phyloP scores from a whole-genome alignment of 2,329 filamentous ascomycete species.

The Madurella fahalii region DNA sequence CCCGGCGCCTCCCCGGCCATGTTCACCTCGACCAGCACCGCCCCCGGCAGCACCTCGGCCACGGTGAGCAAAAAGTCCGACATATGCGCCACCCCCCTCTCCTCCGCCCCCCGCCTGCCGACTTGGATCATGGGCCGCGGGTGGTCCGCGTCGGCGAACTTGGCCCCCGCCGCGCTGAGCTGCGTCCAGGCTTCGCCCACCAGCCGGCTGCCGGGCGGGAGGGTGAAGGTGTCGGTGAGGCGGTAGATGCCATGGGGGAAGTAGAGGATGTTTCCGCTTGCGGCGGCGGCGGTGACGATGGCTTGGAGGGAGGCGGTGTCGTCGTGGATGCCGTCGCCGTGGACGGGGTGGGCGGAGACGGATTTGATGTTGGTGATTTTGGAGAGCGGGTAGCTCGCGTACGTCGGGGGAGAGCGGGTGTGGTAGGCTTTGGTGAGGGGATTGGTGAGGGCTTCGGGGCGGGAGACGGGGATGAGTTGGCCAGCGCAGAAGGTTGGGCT shows the following conservation, averaged over 20 bases:
- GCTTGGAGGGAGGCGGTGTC: slow-evolving; percentile 6
- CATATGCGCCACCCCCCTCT: slow-evolving; percentile 61
- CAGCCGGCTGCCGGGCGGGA: slow-evolving; percentile 59
- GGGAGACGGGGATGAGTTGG: no score
- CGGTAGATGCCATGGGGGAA: slow-evolving; percentile 28
- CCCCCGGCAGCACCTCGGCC: slow-evolving; percentile 53
- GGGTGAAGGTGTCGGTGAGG: slow-evolving; percentile 46
- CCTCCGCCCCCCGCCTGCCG: slow-evolving; percentile 55
- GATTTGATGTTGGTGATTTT: no score
- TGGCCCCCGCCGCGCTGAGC: slow-evolving; percentile 54
- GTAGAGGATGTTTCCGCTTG: slow-evolving; percentile 28
- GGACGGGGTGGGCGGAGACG: no score
- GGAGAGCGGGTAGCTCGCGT: no score
- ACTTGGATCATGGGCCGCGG: slow-evolving; percentile 62
- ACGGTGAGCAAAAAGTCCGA: slow-evolving; percentile 58
- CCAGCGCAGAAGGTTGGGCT: no score
- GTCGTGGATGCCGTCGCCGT: slow-evolving; percentile 11
- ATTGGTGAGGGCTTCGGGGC: no score
- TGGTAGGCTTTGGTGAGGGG: no score
- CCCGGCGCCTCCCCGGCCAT: slow-evolving; percentile 39
- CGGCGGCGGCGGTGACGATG: slow-evolving; percentile 10
- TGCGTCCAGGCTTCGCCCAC: slow-evolving; percentile 68
- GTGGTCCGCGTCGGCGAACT: slow-evolving; percentile 53
- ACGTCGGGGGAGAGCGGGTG: no score
- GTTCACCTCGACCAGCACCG: slow-evolving; percentile 69